Evolutionary conservation across 2,329 filamentous ascomycete genomes (phyloP), one percentile per base, ranked within the genome.

Genomic region (Corniculantispora saksenae): DNA sequence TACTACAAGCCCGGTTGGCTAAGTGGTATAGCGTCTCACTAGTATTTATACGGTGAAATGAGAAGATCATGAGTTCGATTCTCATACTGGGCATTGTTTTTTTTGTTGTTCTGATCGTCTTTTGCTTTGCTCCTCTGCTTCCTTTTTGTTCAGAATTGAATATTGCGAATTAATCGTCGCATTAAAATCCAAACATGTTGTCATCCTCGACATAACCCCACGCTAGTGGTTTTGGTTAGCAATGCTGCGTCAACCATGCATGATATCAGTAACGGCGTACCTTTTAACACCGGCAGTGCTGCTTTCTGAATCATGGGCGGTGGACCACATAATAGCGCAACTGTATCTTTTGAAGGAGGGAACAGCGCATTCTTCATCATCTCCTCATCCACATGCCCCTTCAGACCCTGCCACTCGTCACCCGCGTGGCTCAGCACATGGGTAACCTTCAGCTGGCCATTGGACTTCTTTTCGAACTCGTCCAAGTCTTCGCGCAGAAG

Each of bases 401-500:
- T 80, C 48, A 77, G 68, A 0, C 81, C 82, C 29, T 77, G 71
- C 83, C 82, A 85, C 1, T 72, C 69, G 17, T 80, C 77, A 3
- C 74, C 73, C 0, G 81, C 75, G 63, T 80, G 74, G 64, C 79
- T 82, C 10, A 85, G 68, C 9, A 85, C 78, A 73, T 85, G 81
- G 58, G 74, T 77, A 2, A 85, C 72, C 66, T 77, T 73, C 66
- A 85, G 69, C 64, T 80, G 75, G 0, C 78, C 78, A 0, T 71
- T 64, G 13, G 77, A 85, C 61, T 81, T 74, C 43, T 71, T 72
- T 67, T 83, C 83, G 65, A 86, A 83, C 1, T 73, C 73, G 40
- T 85, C 82, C 35, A 91, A 82, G 72, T 91, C 87, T 0, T 81
- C 73, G 45, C 79, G 80, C 23, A 91, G 68, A 0, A 78, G 65